Percentiles rank a stretch among this genome's conserved stretches.
Conservation (phyloP, 345 rosid species). For the Hypericum androsaemum region DNA sequence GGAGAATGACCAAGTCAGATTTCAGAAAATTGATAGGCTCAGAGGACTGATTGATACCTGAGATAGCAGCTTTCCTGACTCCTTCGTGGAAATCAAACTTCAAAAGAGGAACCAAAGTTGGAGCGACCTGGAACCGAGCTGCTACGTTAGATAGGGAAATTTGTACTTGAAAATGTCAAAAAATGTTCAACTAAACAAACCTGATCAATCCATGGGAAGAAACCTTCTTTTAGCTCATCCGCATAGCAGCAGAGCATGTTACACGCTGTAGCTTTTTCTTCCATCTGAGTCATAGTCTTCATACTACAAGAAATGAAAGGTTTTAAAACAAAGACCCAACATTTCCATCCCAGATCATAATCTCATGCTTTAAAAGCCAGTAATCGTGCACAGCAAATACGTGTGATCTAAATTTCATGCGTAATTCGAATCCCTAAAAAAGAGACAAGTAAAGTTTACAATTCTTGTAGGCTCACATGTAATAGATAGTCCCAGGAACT, state of each 20-base stretch:
- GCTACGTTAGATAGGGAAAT: too few relatives aligned
- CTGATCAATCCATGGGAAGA: conserved; percentile 99
- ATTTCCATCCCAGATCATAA: background rate
- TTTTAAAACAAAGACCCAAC: background rate
- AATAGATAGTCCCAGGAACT: too few relatives aligned
- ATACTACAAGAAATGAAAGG: conserved; percentile 39
- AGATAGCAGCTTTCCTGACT: conserved; percentile 99
- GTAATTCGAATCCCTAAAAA: too few relatives aligned
- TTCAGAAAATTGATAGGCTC: background rate
- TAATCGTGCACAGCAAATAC: too few relatives aligned
- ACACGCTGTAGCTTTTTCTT: conserved; percentile 98
- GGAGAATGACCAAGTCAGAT: conserved; percentile 4
- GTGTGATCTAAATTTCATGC: too few relatives aligned
- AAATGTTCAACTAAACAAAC: conserved; percentile 22
- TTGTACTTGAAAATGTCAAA: background rate
- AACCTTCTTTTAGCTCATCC: conserved; percentile 97
- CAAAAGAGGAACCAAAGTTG: conserved; percentile 85
- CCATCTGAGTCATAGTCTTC: conserved; percentile 98
- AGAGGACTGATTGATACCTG: conserved; percentile 47
- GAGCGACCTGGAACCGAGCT: conserved; percentile 62
- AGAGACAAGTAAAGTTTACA: too few relatives aligned
- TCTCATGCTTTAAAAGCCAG: background rate
- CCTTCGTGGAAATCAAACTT: conserved; percentile 99
- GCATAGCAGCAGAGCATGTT: conserved; percentile 99
- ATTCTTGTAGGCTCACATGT: too few relatives aligned